phyloP scores from a whole-genome alignment of 129 eudicot species.

The Artemisia argyi region DNA sequence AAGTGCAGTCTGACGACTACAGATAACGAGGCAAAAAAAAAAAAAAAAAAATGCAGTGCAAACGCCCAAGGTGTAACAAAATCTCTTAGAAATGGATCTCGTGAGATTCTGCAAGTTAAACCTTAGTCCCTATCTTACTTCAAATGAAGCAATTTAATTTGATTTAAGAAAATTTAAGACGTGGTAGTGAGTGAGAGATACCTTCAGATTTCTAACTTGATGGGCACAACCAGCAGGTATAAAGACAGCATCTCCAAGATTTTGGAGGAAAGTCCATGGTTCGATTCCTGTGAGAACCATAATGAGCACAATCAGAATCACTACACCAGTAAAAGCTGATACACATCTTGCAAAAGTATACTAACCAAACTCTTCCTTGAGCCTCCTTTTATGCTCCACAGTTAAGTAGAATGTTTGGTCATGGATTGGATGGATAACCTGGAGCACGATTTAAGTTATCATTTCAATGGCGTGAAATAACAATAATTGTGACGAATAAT shows the following conservation, averaged over 20 bases:
- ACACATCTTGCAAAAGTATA: background rate
- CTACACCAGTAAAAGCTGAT: slow-evolving; percentile 4
- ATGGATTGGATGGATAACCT: slow-evolving; percentile 75
- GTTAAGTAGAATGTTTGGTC: slow-evolving; percentile 68
- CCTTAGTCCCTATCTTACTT: background rate
- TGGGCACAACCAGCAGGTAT: slow-evolving; percentile 63
- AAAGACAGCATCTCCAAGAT: slow-evolving; percentile 56
- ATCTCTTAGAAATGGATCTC: too few species aligned
- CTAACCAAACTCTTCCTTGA: slow-evolving; percentile 68
- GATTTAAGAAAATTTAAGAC: background rate
- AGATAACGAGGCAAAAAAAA: too few species aligned
- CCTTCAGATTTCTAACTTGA: slow-evolving; percentile 59
- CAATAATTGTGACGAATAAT: too few species aligned
- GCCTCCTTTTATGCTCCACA: slow-evolving; percentile 58
- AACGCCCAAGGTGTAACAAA: too few species aligned
- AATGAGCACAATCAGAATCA: slow-evolving; percentile 8
- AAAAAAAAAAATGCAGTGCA: too few species aligned
- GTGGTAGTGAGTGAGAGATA: slow-evolving; percentile 7
- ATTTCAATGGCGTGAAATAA: too few species aligned
- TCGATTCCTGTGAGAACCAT: slow-evolving; percentile 39
- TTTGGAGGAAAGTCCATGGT: slow-evolving; percentile 62
- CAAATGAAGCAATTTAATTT: slow-evolving; percentile 7
- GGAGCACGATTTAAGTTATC: background rate
- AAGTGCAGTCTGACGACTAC: too few species aligned
- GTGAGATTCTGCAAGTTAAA: too few species aligned